phyloP scores from a whole-genome alignment of 352 stramenopile species.

The Phytopythium kandeliae region DNA sequence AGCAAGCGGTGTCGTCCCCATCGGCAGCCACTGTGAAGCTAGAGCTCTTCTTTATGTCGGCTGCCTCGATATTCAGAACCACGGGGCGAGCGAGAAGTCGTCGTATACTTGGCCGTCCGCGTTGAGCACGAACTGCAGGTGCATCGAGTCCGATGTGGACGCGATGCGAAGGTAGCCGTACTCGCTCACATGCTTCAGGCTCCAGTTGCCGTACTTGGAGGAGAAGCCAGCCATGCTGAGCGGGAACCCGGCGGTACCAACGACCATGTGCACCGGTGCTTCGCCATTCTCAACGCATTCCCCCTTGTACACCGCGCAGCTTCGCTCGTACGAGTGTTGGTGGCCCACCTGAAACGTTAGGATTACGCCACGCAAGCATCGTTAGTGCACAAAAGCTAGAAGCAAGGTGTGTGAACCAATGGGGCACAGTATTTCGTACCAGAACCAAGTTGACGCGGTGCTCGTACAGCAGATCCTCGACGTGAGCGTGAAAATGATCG shows the following conservation, averaged over 20 bases:
- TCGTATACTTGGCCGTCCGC: slow-evolving; percentile 63
- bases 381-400: too few relatives aligned
- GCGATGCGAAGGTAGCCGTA: slow-evolving; percentile 63
- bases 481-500: slow-evolving; percentile 73
- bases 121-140: slow-evolving; percentile 64
- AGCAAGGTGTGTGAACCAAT: neutral
- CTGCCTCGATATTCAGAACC: slow-evolving; percentile 8
- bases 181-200: slow-evolving; percentile 51
- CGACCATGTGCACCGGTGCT: slow-evolving; percentile 68
- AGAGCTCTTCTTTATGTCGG: neutral
- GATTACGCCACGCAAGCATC: neutral
- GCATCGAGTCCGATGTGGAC: slow-evolving; percentile 30
- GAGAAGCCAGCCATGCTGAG: slow-evolving; percentile 49
- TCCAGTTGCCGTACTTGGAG: slow-evolving; percentile 56
- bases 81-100: slow-evolving; percentile 33
- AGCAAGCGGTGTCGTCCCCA: too few relatives aligned
- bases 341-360: slow-evolving; percentile 60
- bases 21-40: too few relatives aligned
- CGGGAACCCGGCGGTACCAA: slow-evolving; percentile 68
- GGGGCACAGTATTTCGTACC: slow-evolving; percentile 17
- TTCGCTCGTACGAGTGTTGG: slow-evolving; percentile 88
- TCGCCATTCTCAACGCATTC: slow-evolving; percentile 48
- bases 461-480: slow-evolving; percentile 84
- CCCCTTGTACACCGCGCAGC: slow-evolving; percentile 68
- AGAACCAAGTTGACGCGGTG: slow-evolving; percentile 89